Percentiles rank a stretch among this genome's conserved stretches.
These are phyloP conservation scores for Trifolium subterraneum DNA, from an alignment of 306 rosid species.

Conservation along the genomic window DNA sequence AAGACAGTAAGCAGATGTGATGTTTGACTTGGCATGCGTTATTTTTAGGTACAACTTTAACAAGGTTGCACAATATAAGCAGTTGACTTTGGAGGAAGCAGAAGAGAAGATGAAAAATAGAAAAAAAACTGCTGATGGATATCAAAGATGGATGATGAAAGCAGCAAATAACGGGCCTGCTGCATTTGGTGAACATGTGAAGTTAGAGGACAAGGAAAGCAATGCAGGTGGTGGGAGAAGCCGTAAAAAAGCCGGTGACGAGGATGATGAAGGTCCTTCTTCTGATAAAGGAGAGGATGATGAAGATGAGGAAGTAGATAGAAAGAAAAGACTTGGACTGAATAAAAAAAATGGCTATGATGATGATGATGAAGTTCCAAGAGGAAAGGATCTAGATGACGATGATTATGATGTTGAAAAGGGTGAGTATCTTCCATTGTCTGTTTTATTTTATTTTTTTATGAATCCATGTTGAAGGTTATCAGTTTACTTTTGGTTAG, in stretches of 20 bases:
- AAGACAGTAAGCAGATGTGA: slow-evolving; percentile 24
- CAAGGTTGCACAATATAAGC: slow-evolving; percentile 95
- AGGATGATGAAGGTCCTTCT: slow-evolving; percentile 76
- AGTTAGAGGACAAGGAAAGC: slow-evolving; percentile 72
- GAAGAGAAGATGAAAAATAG: slow-evolving; percentile 96
- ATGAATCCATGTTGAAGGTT: slow-evolving; percentile 6
- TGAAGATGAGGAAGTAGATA: slow-evolving; percentile 79
- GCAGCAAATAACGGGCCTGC: slow-evolving; percentile 89
- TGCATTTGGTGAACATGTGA: slow-evolving; percentile 83
- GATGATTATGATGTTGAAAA: slow-evolving; percentile 76
- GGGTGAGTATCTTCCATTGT: slow-evolving; percentile 55
- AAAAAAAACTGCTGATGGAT: slow-evolving; percentile 97
- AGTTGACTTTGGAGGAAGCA: slow-evolving; percentile 94
- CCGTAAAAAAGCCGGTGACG: slow-evolving; percentile 54
- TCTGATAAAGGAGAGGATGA: slow-evolving; percentile 95
- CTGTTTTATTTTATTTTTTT: slow-evolving; percentile 14
- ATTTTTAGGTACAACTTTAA: slow-evolving; percentile 86
- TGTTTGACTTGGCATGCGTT: slow-evolving; percentile 1
- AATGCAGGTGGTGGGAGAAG: slow-evolving; percentile 63
- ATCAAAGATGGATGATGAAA: slow-evolving; percentile 99
- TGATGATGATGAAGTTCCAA: slow-evolving; percentile 84
- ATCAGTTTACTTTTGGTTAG: slow-evolving; percentile 31
- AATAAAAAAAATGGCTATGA: slow-evolving; percentile 72
- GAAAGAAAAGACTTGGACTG: slow-evolving; percentile 77
- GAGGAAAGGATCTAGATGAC: slow-evolving; percentile 81